These are phyloP conservation scores for Penicillium coprophilum DNA, from an alignment of 495 filamentous ascomycete species.

Conservation along the genomic window DNA sequence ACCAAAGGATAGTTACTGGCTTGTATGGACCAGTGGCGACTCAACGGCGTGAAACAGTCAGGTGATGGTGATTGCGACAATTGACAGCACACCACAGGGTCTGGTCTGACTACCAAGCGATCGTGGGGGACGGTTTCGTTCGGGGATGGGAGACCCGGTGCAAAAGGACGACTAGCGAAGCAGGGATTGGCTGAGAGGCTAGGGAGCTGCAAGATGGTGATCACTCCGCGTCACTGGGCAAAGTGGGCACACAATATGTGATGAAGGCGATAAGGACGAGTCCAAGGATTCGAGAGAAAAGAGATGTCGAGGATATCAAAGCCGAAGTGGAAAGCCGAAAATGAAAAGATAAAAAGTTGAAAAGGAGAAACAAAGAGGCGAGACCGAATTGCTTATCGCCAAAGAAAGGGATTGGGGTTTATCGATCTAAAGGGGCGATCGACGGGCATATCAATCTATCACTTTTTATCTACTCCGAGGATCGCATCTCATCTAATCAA, in stretches of 20 bases:
- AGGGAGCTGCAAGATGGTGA: slow-evolving; percentile 30
- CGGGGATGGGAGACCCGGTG: slow-evolving; percentile 3
- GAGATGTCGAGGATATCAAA: slow-evolving; percentile 8
- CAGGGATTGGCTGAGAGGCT: slow-evolving; percentile 22
- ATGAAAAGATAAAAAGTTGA: background rate
- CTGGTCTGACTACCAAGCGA: slow-evolving; percentile 16
- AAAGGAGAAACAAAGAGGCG: slow-evolving; percentile 15
- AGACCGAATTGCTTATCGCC: slow-evolving; percentile 10
- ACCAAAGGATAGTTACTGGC: slow-evolving; percentile 9
- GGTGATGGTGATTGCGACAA: slow-evolving; percentile 30
- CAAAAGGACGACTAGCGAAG: slow-evolving; percentile 10
- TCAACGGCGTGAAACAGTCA: slow-evolving; percentile 24
- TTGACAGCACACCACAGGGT: slow-evolving; percentile 23
- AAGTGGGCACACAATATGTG: slow-evolving; percentile 12
- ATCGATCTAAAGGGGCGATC: slow-evolving; percentile 39
- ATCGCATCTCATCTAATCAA: slow-evolving; percentile 28
- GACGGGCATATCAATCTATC: slow-evolving; percentile 32
- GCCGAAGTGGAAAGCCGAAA: slow-evolving; percentile 3
- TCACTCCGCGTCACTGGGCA: slow-evolving; percentile 16
- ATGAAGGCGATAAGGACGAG: slow-evolving; percentile 1
- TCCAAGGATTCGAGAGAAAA: background rate
- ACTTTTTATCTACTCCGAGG: slow-evolving; percentile 25
- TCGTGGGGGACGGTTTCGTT: slow-evolving; percentile 14
- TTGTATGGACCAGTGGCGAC: slow-evolving; percentile 25
- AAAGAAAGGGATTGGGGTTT: slow-evolving; percentile 27